Conservation (phyloP, 2,329 filamentous ascomycete species). For the Alternaria triticina region DNA sequence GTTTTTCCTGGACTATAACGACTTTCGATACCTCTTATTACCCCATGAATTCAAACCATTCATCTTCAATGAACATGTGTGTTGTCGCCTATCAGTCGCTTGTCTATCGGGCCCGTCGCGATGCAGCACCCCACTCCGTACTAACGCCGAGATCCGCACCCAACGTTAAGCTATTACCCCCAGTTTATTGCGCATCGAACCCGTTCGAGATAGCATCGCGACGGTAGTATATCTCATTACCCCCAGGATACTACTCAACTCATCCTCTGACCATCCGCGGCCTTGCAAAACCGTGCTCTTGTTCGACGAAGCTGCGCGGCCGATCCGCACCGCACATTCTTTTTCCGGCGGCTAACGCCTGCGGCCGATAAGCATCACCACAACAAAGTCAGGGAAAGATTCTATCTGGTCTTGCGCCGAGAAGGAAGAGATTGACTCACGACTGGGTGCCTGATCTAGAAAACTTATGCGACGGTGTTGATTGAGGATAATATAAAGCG, state of each 20-base stretch:
- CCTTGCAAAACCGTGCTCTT: neutral
- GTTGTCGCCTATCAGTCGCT: neutral
- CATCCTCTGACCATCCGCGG: neutral
- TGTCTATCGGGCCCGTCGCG: neutral
- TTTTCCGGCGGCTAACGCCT: constrained; percentile 5
- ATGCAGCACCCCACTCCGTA: neutral
- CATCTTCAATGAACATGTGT: neutral
- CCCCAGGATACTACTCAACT: constrained; percentile 6
- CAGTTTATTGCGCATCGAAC: constrained; percentile 8
- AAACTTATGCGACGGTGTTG: neutral
- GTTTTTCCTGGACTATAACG: neutral
- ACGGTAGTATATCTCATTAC: constrained; percentile 5
- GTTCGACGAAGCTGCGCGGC: constrained; percentile 5
- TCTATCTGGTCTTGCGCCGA: neutral
- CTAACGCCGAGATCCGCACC: constrained; percentile 1
- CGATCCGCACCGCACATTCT: constrained; percentile 6
- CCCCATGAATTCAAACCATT: neutral
- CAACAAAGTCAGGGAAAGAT: neutral
- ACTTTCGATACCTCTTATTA: neutral
- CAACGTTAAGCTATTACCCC: constrained; percentile 12
- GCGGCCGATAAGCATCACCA: neutral
- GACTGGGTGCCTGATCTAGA: neutral
- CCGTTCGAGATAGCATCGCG: neutral
- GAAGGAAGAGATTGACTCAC: neutral
- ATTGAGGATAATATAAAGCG: neutral